A percentile compares a stretch with the other conserved stretches of the same genome.
Conservation (phyloP, 345 rosid species). For the Pelargonium nanum region DNA sequence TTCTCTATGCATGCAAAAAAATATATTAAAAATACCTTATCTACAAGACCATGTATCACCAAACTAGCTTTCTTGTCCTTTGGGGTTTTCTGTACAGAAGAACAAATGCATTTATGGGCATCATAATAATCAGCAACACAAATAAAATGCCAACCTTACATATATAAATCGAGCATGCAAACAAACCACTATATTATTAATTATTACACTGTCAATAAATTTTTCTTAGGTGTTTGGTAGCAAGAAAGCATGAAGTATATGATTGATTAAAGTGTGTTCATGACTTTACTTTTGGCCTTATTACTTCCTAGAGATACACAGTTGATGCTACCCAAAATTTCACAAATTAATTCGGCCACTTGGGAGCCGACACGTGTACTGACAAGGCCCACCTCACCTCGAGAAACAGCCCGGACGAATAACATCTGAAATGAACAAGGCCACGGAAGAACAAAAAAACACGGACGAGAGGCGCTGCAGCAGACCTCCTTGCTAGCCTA, state of each 20-base stretch:
- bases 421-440: too few species aligned
- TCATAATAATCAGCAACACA: not conserved
- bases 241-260: not conserved
- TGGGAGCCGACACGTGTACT: too few species aligned
- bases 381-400: too few species aligned
- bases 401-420: too few species aligned
- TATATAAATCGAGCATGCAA: not conserved
- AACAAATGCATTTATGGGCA: conserved; percentile 10
- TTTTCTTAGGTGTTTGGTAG: not conserved
- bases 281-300: not conserved
- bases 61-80: conserved; percentile 91
- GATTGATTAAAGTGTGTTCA: not conserved
- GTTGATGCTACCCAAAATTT: too few species aligned
- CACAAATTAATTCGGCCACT: too few species aligned
- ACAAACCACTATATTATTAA: not conserved
- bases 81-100: conserved; percentile 66
- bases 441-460: too few species aligned
- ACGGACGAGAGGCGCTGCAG: too few species aligned
- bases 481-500: too few species aligned
- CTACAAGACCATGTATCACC: conserved; percentile 87
- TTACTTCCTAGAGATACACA: not conserved
- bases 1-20: not conserved
- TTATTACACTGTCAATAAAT: not conserved
- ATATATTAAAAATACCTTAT: conserved; percentile 42
- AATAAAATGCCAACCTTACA: not conserved